Conservation (phyloP, 176 grass and related monocot species). For the Zizania latifolia region DNA sequence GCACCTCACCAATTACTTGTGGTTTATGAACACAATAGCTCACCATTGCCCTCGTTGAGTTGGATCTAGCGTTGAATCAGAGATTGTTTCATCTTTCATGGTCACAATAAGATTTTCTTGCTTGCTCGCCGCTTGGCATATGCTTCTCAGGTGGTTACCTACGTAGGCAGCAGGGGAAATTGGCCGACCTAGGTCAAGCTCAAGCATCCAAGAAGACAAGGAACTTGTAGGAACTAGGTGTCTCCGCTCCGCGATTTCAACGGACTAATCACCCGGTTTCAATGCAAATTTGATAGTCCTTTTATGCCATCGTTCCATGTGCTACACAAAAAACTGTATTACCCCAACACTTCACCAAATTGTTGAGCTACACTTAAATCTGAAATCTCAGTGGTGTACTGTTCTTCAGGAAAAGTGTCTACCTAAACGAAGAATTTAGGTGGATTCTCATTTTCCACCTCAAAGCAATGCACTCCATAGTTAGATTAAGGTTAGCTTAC, state of each 20-base stretch:
- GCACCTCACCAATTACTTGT: no score
- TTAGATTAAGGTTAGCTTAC: neutral
- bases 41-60: neutral
- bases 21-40: neutral
- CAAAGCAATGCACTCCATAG: neutral
- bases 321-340: neutral
- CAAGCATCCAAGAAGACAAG: constrained; percentile 50
- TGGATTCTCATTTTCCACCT: neutral
- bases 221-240: constrained; percentile 36
- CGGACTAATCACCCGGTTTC: neutral
- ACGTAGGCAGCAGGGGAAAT: constrained; percentile 35
- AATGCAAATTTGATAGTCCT: neutral
- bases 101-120: neutral
- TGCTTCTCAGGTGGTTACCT: constrained; percentile 52
- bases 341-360: neutral
- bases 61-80: neutral
- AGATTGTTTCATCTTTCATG: neutral
- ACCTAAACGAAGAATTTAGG: neutral
- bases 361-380: neutral
- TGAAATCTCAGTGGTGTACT: neutral
- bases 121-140: neutral
- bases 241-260: neutral
- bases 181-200: constrained; percentile 23
- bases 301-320: neutral
- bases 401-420: neutral